Percentiles rank a stretch among this genome's conserved stretches.
phyloP scores from a whole-genome alignment of 305 asterid genomes.

The Petunia hybrid region DNA sequence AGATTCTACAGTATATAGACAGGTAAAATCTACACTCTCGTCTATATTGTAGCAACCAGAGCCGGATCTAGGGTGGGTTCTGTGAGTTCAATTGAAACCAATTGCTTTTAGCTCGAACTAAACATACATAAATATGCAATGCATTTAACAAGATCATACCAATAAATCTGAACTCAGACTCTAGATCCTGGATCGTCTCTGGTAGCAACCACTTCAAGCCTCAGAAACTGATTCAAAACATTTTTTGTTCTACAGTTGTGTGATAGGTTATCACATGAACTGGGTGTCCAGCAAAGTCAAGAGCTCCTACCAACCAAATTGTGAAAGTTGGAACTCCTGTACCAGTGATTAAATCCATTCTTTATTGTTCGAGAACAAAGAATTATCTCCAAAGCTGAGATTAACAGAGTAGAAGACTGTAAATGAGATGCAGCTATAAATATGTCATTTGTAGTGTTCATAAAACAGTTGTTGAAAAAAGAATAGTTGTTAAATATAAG shows the following conservation, averaged over 20 bases:
- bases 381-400: slow-evolving; percentile 15
- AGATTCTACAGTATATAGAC: slow-evolving; percentile 69
- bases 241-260: slow-evolving; percentile 65
- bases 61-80: neutral
- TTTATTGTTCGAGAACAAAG: slow-evolving; percentile 7
- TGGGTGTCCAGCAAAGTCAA: slow-evolving; percentile 66
- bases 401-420: slow-evolving; percentile 2
- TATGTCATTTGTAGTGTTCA: neutral
- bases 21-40: slow-evolving; percentile 47
- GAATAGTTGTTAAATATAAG: neutral
- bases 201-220: neutral
- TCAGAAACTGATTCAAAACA: neutral
- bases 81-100: neutral
- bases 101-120: neutral
- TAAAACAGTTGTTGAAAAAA: neutral
- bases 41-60: neutral
- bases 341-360: slow-evolving; percentile 1
- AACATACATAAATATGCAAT: neutral
- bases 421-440: slow-evolving; percentile 5
- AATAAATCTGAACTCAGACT: slow-evolving; percentile 7
- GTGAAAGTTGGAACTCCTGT: slow-evolving; percentile 11
- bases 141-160: neutral
- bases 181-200: neutral
- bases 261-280: slow-evolving; percentile 66
- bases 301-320: slow-evolving; percentile 46